Evolutionary conservation across 208 protist species (phyloP).

Genomic region (Leishmania braziliensis): DNA sequence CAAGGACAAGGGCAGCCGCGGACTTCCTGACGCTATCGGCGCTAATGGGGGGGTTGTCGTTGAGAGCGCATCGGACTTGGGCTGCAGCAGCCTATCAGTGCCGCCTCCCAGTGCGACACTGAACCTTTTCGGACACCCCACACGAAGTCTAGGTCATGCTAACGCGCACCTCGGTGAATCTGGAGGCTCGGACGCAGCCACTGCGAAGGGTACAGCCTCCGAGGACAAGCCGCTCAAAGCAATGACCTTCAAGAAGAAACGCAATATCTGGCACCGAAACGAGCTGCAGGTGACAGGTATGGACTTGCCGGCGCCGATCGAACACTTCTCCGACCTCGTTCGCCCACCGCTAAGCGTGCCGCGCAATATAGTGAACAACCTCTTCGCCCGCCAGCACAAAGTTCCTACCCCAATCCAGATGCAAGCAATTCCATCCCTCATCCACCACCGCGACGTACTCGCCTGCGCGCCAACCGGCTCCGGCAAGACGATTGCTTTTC

Average conservation of each 20-base stretch:
- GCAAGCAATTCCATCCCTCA: conserved; percentile 94
- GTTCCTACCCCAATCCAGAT: conserved; percentile 97
- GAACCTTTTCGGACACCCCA: conserved; percentile 51
- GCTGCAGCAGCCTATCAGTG: conserved; percentile 38
- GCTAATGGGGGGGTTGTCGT: conserved; percentile 6
- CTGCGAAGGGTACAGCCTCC: background rate
- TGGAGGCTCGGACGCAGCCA: conserved; percentile 5
- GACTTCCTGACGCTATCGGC: conserved; percentile 14
- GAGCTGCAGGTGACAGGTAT: conserved; percentile 76
- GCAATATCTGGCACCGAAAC: conserved; percentile 84
- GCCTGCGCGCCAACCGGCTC: conserved; percentile 92
- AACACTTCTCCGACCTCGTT: conserved; percentile 85
- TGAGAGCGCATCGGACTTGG: conserved; percentile 15
- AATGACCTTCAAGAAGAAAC: conserved; percentile 79
- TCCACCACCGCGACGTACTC: conserved; percentile 89
- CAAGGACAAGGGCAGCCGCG: conserved; percentile 23
- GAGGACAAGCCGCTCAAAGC: conserved; percentile 58
- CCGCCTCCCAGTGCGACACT: conserved; percentile 54
- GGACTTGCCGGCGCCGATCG: conserved; percentile 81
- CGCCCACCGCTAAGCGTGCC: conserved; percentile 79
- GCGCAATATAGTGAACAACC: conserved; percentile 79
- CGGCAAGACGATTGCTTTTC: conserved; percentile 96
- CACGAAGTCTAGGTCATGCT: background rate
- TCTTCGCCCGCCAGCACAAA: conserved; percentile 83
- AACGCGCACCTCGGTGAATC: background rate